Percentiles rank a stretch among this genome's conserved stretches.
phyloP scores from a whole-genome alignment of 208 protist genomes.

The Wallacemonas sp. region DNA sequence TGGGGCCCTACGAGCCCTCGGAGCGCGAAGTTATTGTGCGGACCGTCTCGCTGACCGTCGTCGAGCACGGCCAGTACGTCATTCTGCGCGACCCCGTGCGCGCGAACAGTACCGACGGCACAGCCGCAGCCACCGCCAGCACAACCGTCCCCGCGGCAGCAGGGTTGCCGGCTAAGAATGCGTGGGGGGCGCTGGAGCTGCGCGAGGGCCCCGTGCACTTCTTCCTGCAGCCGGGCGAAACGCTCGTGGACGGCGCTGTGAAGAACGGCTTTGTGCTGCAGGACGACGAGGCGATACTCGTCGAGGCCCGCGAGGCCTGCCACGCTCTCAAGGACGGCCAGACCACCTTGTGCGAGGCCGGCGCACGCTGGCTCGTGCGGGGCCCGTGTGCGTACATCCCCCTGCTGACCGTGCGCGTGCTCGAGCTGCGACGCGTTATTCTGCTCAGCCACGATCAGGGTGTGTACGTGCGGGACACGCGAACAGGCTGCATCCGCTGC shows the following conservation, averaged over 20 bases:
- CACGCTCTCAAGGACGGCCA: conserved; percentile 18
- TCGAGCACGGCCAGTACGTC: conserved; percentile 32
- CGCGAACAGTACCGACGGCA: conserved; percentile 3
- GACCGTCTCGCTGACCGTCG: conserved; percentile 22
- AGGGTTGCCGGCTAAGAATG: not conserved
- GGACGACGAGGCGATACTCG: conserved; percentile 64
- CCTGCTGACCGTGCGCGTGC: conserved; percentile 86
- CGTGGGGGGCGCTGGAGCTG: conserved; percentile 34
- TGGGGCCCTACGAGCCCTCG: conserved; percentile 55
- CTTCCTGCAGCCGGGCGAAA: conserved; percentile 69
- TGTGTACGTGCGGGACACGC: conserved; percentile 95
- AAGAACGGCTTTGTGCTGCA: conserved; percentile 39
- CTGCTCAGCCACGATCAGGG: conserved; percentile 93
- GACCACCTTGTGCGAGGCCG: conserved; percentile 20
- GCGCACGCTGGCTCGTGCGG: conserved; percentile 93
- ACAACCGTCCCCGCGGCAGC: too few relatives aligned
- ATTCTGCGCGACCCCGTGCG: conserved; percentile 17
- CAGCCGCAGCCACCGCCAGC: not conserved
- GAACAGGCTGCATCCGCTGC: conserved; percentile 70
- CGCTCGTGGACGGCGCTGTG: conserved; percentile 32
- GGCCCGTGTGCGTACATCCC: conserved; percentile 94
- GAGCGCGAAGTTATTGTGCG: conserved; percentile 60
- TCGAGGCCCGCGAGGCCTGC: conserved; percentile 46
- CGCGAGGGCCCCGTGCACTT: conserved; percentile 42
- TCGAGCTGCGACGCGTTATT: conserved; percentile 88